Conservation (phyloP, 495 filamentous ascomycete genomes). For the Aspergillus ostianus region DNA sequence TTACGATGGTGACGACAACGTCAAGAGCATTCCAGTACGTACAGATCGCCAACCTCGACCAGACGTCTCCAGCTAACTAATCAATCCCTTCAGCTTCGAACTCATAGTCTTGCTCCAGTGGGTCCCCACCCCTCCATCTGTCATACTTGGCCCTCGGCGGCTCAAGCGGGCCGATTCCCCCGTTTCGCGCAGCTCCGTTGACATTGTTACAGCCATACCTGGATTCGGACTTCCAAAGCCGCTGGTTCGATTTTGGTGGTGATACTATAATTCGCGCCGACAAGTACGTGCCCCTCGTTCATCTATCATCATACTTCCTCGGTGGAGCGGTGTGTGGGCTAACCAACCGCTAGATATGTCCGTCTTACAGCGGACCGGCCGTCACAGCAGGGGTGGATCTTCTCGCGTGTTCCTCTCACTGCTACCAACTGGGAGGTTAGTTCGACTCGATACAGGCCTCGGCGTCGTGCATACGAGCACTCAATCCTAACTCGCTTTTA, state of each 20-base stretch:
- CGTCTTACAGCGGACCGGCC: conserved; percentile 87
- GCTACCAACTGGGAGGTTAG: conserved; percentile 96
- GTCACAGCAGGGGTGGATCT: conserved; percentile 88
- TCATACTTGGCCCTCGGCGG: neutral
- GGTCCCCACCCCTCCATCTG: conserved; percentile 17
- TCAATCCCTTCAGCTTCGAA: conserved; percentile 58
- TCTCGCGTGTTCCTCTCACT: conserved; percentile 89
- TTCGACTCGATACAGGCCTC: neutral
- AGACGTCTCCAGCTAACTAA: conserved; percentile 1
- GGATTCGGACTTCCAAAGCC: conserved; percentile 96
- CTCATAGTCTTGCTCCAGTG: conserved; percentile 65
- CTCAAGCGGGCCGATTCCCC: neutral
- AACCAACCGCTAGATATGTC: conserved; percentile 64
- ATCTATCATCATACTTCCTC: neutral
- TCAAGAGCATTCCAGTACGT: conserved; percentile 58
- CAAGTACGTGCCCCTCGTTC: conserved; percentile 52
- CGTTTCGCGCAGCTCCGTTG: conserved; percentile 20
- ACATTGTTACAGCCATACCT: conserved; percentile 75
- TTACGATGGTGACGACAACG: conserved; percentile 40
- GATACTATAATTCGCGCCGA: conserved; percentile 92
- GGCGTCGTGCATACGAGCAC: neutral
- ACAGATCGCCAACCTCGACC: neutral
- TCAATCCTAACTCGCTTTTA: conserved; percentile 27
- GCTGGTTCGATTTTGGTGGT: conserved; percentile 99
- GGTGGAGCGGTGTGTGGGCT: conserved; percentile 1